These are phyloP conservation scores for Phytophthora tubulina DNA, from an alignment of 352 stramenopile genomes.

Conservation along the genomic window DNA sequence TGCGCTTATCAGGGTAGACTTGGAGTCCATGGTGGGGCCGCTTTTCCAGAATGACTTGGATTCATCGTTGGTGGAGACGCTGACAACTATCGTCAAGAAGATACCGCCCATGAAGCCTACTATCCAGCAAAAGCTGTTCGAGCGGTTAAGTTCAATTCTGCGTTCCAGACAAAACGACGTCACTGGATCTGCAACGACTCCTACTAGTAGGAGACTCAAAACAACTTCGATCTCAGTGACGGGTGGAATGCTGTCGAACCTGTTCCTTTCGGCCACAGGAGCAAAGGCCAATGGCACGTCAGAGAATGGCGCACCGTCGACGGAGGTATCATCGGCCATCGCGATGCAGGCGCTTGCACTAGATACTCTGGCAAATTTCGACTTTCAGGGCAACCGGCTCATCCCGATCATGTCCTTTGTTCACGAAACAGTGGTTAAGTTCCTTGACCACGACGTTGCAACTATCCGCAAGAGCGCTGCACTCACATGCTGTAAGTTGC, in stretches of 20 bases:
- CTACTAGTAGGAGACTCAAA: slow-evolving; percentile 70
- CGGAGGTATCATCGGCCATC: slow-evolving; percentile 62
- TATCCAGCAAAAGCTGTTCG: slow-evolving; percentile 88
- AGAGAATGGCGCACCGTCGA: slow-evolving; percentile 49
- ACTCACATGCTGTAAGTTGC: slow-evolving; percentile 89
- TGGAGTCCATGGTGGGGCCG: slow-evolving; percentile 81
- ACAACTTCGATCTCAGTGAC: slow-evolving; percentile 81
- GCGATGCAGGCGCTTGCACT: slow-evolving; percentile 86
- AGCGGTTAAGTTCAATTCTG: slow-evolving; percentile 81
- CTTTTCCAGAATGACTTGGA: slow-evolving; percentile 90
- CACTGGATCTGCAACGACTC: slow-evolving; percentile 54
- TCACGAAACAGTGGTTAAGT: slow-evolving; percentile 89
- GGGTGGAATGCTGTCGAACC: slow-evolving; percentile 75
- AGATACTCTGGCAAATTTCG: slow-evolving; percentile 88
- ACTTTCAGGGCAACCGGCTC: slow-evolving; percentile 86
- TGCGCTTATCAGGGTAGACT: slow-evolving; percentile 79
- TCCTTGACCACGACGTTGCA: slow-evolving; percentile 87
- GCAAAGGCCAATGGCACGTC: slow-evolving; percentile 55
- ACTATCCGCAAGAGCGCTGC: slow-evolving; percentile 87
- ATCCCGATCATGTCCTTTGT: slow-evolving; percentile 92
- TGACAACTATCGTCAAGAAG: slow-evolving; percentile 88
- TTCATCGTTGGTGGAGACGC: slow-evolving; percentile 79
- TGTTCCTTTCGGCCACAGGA: slow-evolving; percentile 68
- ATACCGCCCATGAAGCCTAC: slow-evolving; percentile 79
- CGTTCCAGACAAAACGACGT: slow-evolving; percentile 64